These are phyloP conservation scores for Solanum corneliomulleri DNA, from an alignment of 257 asterid genomes.

Conservation along the genomic window DNA sequence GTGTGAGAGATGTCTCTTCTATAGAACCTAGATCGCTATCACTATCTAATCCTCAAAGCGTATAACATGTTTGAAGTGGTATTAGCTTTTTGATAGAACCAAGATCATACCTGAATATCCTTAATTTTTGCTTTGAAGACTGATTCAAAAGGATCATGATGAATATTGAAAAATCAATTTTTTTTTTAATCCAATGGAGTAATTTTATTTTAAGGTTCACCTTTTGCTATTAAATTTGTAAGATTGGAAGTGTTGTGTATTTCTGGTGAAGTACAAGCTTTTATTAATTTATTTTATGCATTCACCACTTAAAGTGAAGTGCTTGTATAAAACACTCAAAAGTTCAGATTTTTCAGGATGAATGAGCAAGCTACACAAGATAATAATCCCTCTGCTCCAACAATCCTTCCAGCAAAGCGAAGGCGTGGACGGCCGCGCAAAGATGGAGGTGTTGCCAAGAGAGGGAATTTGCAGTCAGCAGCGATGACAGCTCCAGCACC, in stretches of 20 bases:
- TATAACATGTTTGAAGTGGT: not conserved
- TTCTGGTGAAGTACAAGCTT: not conserved
- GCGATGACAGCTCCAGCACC: conserved; percentile 1
- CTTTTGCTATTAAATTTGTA: not conserved
- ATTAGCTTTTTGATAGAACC: not conserved
- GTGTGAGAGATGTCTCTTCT: not conserved
- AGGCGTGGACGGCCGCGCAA: conserved; percentile 81
- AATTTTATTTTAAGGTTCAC: not conserved
- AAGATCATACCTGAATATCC: not conserved
- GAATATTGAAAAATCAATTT: not conserved
- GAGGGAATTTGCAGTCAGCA: conserved; percentile 8
- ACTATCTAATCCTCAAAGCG: too few relatives aligned
- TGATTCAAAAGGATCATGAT: not conserved
- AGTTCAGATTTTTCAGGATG: conserved; percentile 14
- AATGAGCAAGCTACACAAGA: conserved; percentile 13
- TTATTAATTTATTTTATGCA: not conserved
- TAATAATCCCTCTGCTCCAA: conserved; percentile 9
- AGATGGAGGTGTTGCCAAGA: conserved; percentile 31
- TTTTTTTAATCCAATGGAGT: not conserved
- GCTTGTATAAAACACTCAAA: not conserved
- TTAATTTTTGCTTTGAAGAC: not conserved
- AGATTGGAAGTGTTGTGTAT: not conserved
- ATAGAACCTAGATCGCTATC: not conserved
- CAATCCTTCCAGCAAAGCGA: conserved; percentile 44
- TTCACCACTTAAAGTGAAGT: not conserved